Conservation (phyloP, 306 rosid species). For the Astragalus glycyphyllos region DNA sequence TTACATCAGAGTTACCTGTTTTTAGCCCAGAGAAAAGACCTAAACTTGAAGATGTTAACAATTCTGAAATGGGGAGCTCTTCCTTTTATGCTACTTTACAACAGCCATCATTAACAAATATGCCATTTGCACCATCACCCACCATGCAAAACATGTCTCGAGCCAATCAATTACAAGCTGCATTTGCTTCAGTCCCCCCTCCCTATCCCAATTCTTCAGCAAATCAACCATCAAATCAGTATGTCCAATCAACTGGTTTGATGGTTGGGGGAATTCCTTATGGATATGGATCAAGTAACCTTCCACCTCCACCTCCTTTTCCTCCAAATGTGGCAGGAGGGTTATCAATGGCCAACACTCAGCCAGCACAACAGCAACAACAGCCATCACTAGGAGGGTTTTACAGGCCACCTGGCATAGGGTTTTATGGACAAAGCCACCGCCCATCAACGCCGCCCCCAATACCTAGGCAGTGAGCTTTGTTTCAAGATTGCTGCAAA, state of each 20-base stretch:
- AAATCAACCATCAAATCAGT: slow-evolving; percentile 61
- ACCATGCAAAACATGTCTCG: slow-evolving; percentile 59
- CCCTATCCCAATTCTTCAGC: slow-evolving; percentile 55
- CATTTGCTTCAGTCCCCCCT: slow-evolving; percentile 60
- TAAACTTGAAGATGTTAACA: slow-evolving; percentile 71
- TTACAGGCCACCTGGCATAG: slow-evolving; percentile 72
- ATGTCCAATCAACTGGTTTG: slow-evolving; percentile 66
- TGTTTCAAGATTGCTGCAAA: slow-evolving; percentile 27
- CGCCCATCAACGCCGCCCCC: slow-evolving; percentile 71
- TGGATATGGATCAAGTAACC: slow-evolving; percentile 61
- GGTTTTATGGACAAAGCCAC: slow-evolving; percentile 79
- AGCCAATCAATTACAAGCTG: slow-evolving; percentile 59
- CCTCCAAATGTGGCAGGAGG: slow-evolving; percentile 74
- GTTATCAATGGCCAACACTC: slow-evolving; percentile 61
- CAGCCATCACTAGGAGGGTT: slow-evolving; percentile 70
- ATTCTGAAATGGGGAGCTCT: slow-evolving; percentile 54
- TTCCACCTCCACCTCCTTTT: slow-evolving; percentile 84
- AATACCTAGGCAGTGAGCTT: slow-evolving; percentile 74
- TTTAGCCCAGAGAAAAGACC: slow-evolving; percentile 77
- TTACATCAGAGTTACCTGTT: slow-evolving; percentile 59
- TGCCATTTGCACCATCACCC: slow-evolving; percentile 50
- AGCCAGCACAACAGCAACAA: slow-evolving; percentile 60
- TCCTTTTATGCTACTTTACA: slow-evolving; percentile 56
- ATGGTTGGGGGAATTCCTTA: slow-evolving; percentile 67
- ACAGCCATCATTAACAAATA: slow-evolving; percentile 53